These are phyloP conservation scores for Cyberlindnera euphorbiae DNA, from an alignment of 805 yeast genomes.

Conservation along the genomic window DNA sequence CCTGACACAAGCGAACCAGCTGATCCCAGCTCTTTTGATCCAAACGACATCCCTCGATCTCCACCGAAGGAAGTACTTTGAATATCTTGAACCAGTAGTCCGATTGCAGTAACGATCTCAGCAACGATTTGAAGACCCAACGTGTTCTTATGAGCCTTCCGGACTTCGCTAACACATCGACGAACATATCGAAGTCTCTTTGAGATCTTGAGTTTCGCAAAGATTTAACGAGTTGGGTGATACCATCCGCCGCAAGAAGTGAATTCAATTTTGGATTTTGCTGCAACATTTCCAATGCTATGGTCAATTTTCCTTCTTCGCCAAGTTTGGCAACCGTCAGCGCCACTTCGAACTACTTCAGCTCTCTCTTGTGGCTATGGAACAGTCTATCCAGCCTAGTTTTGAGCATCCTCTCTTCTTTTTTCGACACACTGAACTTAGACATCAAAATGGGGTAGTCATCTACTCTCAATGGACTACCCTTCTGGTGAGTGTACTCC, in stretches of 20 bases:
- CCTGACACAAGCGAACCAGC: not conserved
- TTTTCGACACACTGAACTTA: slow-evolving; percentile 6
- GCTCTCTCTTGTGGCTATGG: not conserved
- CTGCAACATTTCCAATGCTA: slow-evolving; percentile 5
- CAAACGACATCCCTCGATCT: not conserved
- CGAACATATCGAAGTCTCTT: slow-evolving; percentile 1
- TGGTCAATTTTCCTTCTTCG: slow-evolving; percentile 1
- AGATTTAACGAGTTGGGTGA: slow-evolving; percentile 10
- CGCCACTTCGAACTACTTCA: slow-evolving; percentile 16
- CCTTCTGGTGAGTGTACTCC: slow-evolving; percentile 1
- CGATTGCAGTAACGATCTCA: slow-evolving; percentile 5
- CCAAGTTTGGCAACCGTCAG: slow-evolving; percentile 11
- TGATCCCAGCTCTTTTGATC: not conserved
- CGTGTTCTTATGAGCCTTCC: not conserved
- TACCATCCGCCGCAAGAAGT: slow-evolving; percentile 9
- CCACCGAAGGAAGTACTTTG: slow-evolving; percentile 1
- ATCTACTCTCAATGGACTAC: slow-evolving; percentile 4
- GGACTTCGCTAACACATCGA: slow-evolving; percentile 2
- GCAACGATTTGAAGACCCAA: slow-evolving; percentile 2
- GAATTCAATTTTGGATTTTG: slow-evolving; percentile 1
- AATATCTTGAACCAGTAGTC: slow-evolving; percentile 17
- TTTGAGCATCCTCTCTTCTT: slow-evolving; percentile 4
- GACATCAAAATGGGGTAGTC: slow-evolving; percentile 18
- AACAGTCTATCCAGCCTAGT: slow-evolving; percentile 3
- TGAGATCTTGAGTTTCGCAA: not conserved